A percentile compares a stretch with the other conserved stretches of the same genome.
Evolutionary conservation across 1,139 yeast species (phyloP).

Genomic region (Geotrichum phurueaensis): DNA sequence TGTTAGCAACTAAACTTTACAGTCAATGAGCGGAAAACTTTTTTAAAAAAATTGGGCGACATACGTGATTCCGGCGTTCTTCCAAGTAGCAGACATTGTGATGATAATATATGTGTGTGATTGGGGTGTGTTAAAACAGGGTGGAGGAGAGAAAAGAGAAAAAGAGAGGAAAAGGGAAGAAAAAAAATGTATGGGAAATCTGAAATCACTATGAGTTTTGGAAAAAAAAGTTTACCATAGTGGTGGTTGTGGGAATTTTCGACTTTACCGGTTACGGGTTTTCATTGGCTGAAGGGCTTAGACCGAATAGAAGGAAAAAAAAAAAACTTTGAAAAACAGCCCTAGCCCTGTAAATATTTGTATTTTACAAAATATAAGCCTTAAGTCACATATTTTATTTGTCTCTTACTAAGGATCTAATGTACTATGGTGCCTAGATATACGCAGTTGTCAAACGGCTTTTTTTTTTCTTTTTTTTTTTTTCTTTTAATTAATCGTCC

Average conservation of each 20-base stretch:
- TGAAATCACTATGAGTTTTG: background rate
- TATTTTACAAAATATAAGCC: background rate
- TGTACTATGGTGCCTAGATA: background rate
- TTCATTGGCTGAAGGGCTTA: background rate
- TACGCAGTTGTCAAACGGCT: background rate
- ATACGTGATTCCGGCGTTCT: slow-evolving; percentile 34
- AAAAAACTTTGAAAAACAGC: background rate
- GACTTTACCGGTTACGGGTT: background rate
- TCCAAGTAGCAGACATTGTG: slow-evolving; percentile 26
- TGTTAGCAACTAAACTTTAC: background rate
- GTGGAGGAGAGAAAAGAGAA: background rate
- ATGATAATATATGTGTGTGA: background rate
- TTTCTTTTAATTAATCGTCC: background rate
- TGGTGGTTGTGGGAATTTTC: background rate
- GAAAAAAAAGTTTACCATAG: background rate
- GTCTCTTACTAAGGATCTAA: background rate
- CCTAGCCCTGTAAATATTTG: slow-evolving; percentile 5
- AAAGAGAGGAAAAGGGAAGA: background rate
- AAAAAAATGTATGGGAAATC: background rate
- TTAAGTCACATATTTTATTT: background rate
- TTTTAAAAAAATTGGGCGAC: slow-evolving; percentile 17
- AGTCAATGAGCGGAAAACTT: background rate
- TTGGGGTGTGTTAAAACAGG: slow-evolving; percentile 3
- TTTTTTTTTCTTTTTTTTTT: background rate
- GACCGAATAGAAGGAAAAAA: background rate